Conservation (phyloP, 495 filamentous ascomycete species). For the Chlorociboria aeruginascens region DNA sequence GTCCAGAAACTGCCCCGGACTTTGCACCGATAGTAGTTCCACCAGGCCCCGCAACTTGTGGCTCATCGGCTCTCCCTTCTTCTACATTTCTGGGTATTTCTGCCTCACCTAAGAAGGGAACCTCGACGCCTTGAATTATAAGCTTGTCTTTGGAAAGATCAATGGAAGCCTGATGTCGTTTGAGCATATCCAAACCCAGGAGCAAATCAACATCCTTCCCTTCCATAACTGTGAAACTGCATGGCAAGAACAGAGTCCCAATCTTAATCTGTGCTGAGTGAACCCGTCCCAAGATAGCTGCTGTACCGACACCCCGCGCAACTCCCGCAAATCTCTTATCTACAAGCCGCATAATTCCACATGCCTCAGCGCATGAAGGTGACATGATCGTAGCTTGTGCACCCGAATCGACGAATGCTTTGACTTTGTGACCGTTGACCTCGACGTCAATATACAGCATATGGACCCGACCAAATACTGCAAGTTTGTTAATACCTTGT, state of each 20-base stretch:
- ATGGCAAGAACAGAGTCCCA: constrained; percentile 74
- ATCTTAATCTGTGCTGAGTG: constrained; percentile 92
- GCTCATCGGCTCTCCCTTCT: constrained; percentile 62
- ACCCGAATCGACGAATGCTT: constrained; percentile 95
- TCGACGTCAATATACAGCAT: constrained; percentile 96
- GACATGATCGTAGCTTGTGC: constrained; percentile 99
- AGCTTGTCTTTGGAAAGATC: constrained; percentile 72
- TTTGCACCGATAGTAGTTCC: constrained; percentile 76
- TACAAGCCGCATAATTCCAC: constrained; percentile 95
- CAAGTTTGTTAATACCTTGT: neutral
- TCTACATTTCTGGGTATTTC: constrained; percentile 81
- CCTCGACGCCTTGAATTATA: constrained; percentile 74
- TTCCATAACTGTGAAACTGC: constrained; percentile 99
- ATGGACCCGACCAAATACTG: constrained; percentile 84
- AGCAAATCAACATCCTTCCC: constrained; percentile 95
- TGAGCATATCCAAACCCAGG: constrained; percentile 91
- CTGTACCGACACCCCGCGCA: constrained; percentile 86
- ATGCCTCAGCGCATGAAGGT: constrained; percentile 75
- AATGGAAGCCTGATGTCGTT: constrained; percentile 83
- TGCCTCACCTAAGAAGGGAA: constrained; percentile 81
- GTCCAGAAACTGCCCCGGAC: constrained; percentile 63
- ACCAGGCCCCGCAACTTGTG: constrained; percentile 71
- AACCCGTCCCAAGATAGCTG: constrained; percentile 86
- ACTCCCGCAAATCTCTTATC: constrained; percentile 86
- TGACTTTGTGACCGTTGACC: constrained; percentile 83